Conservation (phyloP, 371 early-diverging fungal genomes). For the Choanephora cucurbitarum region DNA sequence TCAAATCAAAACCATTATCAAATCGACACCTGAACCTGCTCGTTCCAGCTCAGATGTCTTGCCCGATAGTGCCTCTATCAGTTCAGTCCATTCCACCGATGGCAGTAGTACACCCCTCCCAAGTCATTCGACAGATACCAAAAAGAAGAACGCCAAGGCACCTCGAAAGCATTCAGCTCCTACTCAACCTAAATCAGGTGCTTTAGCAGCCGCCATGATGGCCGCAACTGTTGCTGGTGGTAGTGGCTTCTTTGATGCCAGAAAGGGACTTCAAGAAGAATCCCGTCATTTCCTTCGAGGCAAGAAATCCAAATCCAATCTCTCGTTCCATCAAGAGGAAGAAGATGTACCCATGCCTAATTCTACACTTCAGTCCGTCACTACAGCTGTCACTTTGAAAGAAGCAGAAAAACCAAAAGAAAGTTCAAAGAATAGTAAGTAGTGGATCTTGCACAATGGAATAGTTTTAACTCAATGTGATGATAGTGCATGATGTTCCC, state of each 20-base stretch:
- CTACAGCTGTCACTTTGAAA: not conserved
- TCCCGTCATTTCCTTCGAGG: slow-evolving; percentile 10
- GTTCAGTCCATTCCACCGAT: slow-evolving; percentile 4
- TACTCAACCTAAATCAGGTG: slow-evolving; percentile 45
- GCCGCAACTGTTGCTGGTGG: slow-evolving; percentile 53
- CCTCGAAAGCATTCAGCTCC: slow-evolving; percentile 37
- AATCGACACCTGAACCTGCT: slow-evolving; percentile 25
- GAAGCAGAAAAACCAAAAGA: not conserved
- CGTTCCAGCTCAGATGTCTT: slow-evolving; percentile 18
- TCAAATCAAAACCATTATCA: slow-evolving; percentile 36
- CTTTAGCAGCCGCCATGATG: slow-evolving; percentile 56
- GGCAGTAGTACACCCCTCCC: slow-evolving; percentile 1
- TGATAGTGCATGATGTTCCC: slow-evolving; percentile 36
- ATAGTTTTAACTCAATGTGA: no score
- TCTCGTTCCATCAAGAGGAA: slow-evolving; percentile 1
- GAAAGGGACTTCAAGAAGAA: slow-evolving; percentile 26
- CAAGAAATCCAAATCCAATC: slow-evolving; percentile 15
- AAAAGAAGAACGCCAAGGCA: slow-evolving; percentile 34
- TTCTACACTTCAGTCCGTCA: not conserved
- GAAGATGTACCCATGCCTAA: slow-evolving; percentile 3
- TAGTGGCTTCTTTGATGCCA: slow-evolving; percentile 42
- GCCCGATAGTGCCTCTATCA: slow-evolving; percentile 10
- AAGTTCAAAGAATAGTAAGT: not conserved
- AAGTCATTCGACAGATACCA: slow-evolving; percentile 14
- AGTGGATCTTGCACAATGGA: not conserved